These are phyloP conservation scores for Orbilia blumenaviensis DNA, from an alignment of 2,329 filamentous ascomycete genomes.

Conservation along the genomic window DNA sequence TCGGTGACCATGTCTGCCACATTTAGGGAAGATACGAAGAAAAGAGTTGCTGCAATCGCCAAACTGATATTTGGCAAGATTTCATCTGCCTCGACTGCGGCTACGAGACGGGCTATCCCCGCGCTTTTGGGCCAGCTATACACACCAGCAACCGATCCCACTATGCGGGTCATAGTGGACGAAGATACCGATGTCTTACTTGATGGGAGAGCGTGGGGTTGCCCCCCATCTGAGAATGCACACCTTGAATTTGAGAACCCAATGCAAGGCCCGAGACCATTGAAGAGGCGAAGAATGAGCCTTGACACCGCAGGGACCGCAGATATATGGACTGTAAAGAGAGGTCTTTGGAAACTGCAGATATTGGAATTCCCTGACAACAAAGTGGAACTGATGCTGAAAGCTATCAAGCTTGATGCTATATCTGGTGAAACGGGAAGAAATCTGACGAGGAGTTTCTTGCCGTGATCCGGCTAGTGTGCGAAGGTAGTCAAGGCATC, in stretches of 20 bases:
- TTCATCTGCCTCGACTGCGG: slow-evolving; percentile 14
- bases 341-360: slow-evolving; percentile 47
- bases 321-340: slow-evolving; percentile 47
- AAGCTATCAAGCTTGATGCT: slow-evolving; percentile 44
- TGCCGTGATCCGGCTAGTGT: slow-evolving; percentile 50
- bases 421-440: slow-evolving; percentile 43
- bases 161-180: slow-evolving; percentile 43
- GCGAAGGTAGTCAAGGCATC: slow-evolving; percentile 26
- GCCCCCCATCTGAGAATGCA: slow-evolving; percentile 22
- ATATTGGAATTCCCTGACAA: slow-evolving; percentile 50
- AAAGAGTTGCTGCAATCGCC: slow-evolving; percentile 36
- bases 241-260: slow-evolving; percentile 52
- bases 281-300: slow-evolving; percentile 45
- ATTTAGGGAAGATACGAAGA: slow-evolving; percentile 49
- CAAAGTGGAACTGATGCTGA: slow-evolving; percentile 46
- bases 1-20: slow-evolving; percentile 50
- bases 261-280: slow-evolving; percentile 42
- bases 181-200: slow-evolving; percentile 45
- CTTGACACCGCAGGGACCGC: slow-evolving; percentile 21
- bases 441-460: slow-evolving; percentile 43
- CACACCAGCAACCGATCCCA: slow-evolving; percentile 16
- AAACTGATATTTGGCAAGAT: slow-evolving; percentile 50
- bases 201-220: slow-evolving; percentile 39
- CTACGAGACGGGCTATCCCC: slow-evolving; percentile 26
- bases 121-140: slow-evolving; percentile 38